These are phyloP conservation scores for Cornus kousa DNA, from an alignment of 148 eudicot species.

Conservation along the genomic window DNA sequence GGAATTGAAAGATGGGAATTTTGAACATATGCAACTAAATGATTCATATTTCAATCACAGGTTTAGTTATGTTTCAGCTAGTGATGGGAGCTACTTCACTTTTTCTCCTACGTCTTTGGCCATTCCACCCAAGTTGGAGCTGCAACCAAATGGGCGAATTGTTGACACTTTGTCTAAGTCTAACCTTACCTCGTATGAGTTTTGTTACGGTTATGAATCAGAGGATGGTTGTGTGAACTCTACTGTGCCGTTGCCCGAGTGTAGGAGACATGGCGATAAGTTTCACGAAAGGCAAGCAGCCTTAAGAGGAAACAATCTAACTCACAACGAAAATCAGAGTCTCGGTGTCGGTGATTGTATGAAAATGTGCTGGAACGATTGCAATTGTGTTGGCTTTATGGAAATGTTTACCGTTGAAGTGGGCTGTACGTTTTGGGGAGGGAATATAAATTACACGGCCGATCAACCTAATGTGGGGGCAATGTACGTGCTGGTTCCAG, in stretches of 20 bases:
- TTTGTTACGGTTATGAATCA: not conserved
- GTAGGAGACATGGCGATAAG: no score
- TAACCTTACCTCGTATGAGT: no score
- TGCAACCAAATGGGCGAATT: not conserved
- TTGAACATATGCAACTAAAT: not conserved
- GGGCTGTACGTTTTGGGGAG: conserved; percentile 6
- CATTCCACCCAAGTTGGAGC: conserved; percentile 5
- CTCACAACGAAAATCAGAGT: conserved; percentile 7
- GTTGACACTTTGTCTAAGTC: not conserved
- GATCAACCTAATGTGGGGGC: not conserved
- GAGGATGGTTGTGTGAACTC: not conserved
- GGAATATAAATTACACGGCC: not conserved
- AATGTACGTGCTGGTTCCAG: not conserved
- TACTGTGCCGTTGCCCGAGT: no score
- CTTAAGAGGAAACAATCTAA: not conserved
- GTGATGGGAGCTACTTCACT: conserved; percentile 3
- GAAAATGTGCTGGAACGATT: conserved; percentile 18
- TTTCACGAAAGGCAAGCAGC: not conserved
- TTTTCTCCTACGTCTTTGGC: not conserved
- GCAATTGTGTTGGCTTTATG: not conserved
- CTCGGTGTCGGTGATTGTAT: conserved; percentile 27
- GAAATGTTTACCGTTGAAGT: not conserved
- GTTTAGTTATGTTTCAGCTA: not conserved
- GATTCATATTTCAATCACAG: not conserved
- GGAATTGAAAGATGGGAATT: not conserved